Conservation (phyloP, 2,329 filamentous ascomycete genomes). For the Sporothrix dimorphospora region DNA sequence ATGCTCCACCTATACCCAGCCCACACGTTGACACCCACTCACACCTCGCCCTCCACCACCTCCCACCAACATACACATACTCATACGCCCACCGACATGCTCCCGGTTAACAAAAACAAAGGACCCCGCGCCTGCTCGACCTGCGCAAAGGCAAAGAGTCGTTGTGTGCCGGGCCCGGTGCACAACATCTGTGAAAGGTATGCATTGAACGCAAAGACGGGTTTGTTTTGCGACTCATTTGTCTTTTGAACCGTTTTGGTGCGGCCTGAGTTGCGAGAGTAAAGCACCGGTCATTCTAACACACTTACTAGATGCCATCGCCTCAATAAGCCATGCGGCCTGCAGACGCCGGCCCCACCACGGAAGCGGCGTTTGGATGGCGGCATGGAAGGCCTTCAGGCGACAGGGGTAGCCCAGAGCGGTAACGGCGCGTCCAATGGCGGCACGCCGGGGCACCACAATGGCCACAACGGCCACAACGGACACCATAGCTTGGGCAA, state of each 20-base stretch:
- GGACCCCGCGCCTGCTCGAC: slow-evolving; percentile 55
- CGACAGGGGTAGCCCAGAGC: background rate
- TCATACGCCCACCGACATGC: background rate
- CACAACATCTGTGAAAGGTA: slow-evolving; percentile 54
- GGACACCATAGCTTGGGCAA: background rate
- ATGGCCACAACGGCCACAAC: background rate
- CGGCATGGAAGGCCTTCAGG: background rate
- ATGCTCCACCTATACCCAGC: slow-evolving; percentile 8
- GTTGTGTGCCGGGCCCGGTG: slow-evolving; percentile 50
- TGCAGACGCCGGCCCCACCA: slow-evolving; percentile 53
- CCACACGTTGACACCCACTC: background rate
- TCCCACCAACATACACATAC: background rate
- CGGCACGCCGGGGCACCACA: background rate
- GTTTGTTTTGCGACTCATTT: background rate
- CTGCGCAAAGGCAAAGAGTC: slow-evolving; percentile 56
- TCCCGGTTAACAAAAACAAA: slow-evolving; percentile 37
- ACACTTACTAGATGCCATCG: slow-evolving; percentile 48
- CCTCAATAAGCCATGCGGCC: slow-evolving; percentile 51
- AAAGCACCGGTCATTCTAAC: background rate
- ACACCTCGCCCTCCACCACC: background rate
- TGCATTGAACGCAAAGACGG: slow-evolving; percentile 27
- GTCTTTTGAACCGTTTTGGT: background rate
- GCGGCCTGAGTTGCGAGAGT: background rate
- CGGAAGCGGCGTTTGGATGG: slow-evolving; percentile 46
- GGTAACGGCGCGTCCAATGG: background rate